These are phyloP conservation scores for Tricholoma terreum DNA, from an alignment of 768 basidiomycete species.

Conservation along the genomic window DNA sequence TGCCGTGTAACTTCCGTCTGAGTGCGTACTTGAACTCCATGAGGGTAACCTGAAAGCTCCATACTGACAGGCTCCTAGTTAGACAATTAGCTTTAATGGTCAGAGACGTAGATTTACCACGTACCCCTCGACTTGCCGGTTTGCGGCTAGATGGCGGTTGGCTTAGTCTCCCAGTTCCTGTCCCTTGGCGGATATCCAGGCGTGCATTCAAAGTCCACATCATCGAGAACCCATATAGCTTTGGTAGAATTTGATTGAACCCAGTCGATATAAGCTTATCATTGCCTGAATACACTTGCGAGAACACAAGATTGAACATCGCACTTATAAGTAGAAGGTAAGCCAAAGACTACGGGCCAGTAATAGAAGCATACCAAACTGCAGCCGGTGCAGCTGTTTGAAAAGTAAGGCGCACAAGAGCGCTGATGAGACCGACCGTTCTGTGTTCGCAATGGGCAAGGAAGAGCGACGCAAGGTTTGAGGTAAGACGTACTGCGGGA, in stretches of 20 bases:
- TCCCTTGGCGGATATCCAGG: conserved; percentile 16
- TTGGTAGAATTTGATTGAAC: conserved; percentile 30
- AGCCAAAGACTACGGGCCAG: background rate
- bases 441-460: conserved; percentile 2
- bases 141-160: background rate
- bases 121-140: background rate
- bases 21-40: conserved; percentile 20
- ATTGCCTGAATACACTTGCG: conserved; percentile 24
- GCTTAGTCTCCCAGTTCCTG: conserved; percentile 10
- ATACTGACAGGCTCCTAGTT: conserved; percentile 10
- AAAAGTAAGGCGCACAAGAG: conserved; percentile 30
- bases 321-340: conserved; percentile 18
- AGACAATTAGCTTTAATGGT: background rate
- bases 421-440: conserved; percentile 25
- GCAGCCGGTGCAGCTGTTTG: conserved; percentile 31
- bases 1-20: conserved; percentile 24
- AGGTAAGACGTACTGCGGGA: conserved; percentile 22
- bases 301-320: conserved; percentile 33
- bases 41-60: conserved; percentile 14
- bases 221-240: conserved; percentile 34
- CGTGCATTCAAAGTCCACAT: conserved; percentile 37
- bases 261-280: conserved; percentile 24
- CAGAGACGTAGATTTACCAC: background rate
- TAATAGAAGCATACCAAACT: conserved; percentile 23
- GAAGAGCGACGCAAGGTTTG: background rate